Percentiles rank a stretch among this genome's conserved stretches.
Conservation (phyloP, 306 rosid species). For the Sindora glabra region DNA sequence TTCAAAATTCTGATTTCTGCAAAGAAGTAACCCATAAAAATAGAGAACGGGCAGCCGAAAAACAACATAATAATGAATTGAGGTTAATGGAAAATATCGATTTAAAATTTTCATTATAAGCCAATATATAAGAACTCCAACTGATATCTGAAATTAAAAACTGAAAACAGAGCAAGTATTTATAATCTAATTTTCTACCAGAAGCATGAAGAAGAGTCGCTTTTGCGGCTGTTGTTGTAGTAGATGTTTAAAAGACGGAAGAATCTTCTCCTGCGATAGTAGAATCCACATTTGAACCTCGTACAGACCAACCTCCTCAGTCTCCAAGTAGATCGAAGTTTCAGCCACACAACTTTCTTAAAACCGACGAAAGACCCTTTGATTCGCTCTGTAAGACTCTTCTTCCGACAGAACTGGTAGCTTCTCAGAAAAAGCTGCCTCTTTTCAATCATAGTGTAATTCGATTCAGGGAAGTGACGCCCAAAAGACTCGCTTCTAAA, state of each 20-base stretch:
- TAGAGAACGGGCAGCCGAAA: background rate
- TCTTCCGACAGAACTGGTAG: conserved; percentile 66
- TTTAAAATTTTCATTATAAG: background rate
- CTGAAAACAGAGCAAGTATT: background rate
- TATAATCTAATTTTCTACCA: conserved; percentile 17
- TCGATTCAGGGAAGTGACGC: conserved; percentile 23
- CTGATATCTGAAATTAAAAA: background rate
- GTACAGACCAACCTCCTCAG: conserved; percentile 33
- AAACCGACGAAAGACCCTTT: conserved; percentile 48
- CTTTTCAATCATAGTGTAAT: conserved; percentile 57
- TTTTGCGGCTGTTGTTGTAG: conserved; percentile 18
- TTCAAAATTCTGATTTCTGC: background rate
- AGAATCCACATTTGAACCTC: conserved; percentile 41
- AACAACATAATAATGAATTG: too few relatives aligned
- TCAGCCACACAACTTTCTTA: conserved; percentile 36
- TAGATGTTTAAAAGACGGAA: conserved; percentile 27
- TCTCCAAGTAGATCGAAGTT: conserved; percentile 37
- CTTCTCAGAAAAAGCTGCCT: conserved; percentile 74
- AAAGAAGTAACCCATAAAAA: background rate
- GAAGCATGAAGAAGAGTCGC: conserved; percentile 33
- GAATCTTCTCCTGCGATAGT: conserved; percentile 53
- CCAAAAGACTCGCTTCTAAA: conserved; percentile 51
- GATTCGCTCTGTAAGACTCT: conserved; percentile 41
- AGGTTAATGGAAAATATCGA: background rate
- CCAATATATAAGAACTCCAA: background rate